A percentile compares a stretch with the other conserved stretches of the same genome.
Evolutionary conservation across 1,139 yeast genomes (phyloP).

Genomic region (Nakaseomyces glabratus): DNA sequence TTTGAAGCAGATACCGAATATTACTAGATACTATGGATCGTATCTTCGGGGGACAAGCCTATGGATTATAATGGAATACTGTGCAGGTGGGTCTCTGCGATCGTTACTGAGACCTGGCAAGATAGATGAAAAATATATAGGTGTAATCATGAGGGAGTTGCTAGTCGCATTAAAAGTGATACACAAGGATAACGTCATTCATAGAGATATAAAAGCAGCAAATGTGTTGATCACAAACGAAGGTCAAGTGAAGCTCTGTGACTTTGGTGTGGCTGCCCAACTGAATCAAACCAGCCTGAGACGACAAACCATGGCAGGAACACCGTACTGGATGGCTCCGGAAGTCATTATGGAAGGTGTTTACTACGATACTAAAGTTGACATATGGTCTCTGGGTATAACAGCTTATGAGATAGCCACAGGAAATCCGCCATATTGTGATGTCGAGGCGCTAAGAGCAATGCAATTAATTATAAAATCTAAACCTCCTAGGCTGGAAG

Average conservation of each 20-base stretch:
- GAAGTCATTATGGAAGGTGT: constrained; percentile 95
- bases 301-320: constrained; percentile 94
- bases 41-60: constrained; percentile 76
- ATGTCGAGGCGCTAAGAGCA: constrained; percentile 89
- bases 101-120: constrained; percentile 82
- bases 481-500: constrained; percentile 91
- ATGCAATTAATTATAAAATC: constrained; percentile 88
- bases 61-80: constrained; percentile 97
- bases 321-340: constrained; percentile 99
- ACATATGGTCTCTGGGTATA: constrained; percentile 90
- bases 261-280: constrained; percentile 97
- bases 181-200: constrained; percentile 86
- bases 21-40: constrained; percentile 87
- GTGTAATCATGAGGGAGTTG: constrained; percentile 74
- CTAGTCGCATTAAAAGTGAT: constrained; percentile 70
- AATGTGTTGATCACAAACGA: constrained; percentile 82
- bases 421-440: constrained; percentile 96
- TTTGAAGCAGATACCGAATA: constrained; percentile 76
- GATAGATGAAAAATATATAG: constrained; percentile 75
- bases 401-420: constrained; percentile 92
- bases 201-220: constrained; percentile 93
- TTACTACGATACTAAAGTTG: constrained; percentile 75
- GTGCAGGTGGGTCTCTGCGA: constrained; percentile 93
- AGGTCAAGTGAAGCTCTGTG: constrained; percentile 87
- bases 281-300: constrained; percentile 67